phyloP scores from a whole-genome alignment of 2,329 filamentous ascomycete species.

The Orbilia quercus region DNA sequence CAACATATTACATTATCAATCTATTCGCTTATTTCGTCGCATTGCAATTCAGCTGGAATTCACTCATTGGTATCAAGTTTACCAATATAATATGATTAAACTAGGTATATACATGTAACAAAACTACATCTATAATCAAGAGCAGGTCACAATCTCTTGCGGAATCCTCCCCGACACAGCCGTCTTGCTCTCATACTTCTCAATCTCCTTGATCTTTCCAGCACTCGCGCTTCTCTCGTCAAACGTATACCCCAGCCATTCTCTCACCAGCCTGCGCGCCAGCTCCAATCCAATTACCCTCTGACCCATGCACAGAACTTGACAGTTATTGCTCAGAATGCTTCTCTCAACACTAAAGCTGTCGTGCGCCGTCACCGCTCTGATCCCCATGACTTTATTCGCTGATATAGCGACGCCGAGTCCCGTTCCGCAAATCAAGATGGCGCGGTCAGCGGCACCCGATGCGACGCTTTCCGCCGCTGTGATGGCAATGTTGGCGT shows the following conservation, averaged over 20 bases:
- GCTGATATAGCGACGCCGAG: constrained; percentile 88
- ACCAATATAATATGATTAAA: neutral
- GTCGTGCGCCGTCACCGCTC: constrained; percentile 90
- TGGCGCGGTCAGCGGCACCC: constrained; percentile 78
- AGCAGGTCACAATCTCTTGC: constrained; percentile 20
- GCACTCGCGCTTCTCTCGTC: constrained; percentile 43
- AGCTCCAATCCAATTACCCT: constrained; percentile 83
- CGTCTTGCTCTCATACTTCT: constrained; percentile 42
- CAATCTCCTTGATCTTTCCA: constrained; percentile 47
- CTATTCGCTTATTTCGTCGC: no score
- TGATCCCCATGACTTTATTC: constrained; percentile 85
- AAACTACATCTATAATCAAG: neutral
- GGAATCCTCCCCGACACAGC: constrained; percentile 1
- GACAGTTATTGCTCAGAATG: constrained; percentile 84
- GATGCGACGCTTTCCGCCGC: constrained; percentile 67
- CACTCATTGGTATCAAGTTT: neutral
- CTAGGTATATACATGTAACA: neutral
- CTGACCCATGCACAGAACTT: constrained; percentile 88
- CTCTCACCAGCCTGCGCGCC: constrained; percentile 78
- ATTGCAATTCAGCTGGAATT: no score
- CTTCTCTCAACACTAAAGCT: constrained; percentile 84
- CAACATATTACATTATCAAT: no score
- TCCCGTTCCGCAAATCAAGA: constrained; percentile 86
- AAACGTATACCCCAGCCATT: constrained; percentile 79
- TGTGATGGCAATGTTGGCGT: constrained; percentile 39